Evolutionary conservation across 148 eudicot species (phyloP), one percentile per base, ranked within the genome.

Genomic region (Rhododendron kiyosumense): DNA sequence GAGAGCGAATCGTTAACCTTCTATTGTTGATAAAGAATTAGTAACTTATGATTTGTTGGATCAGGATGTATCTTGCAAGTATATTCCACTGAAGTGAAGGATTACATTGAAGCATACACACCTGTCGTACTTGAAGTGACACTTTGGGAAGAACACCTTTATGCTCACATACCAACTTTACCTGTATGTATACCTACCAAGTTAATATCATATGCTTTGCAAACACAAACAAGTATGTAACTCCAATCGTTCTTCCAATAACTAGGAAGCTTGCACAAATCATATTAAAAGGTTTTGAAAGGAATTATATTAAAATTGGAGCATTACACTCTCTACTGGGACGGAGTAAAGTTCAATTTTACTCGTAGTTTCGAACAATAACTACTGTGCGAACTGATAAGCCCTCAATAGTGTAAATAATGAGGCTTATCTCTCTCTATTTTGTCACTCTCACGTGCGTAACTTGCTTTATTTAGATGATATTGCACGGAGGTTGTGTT

Each of bases 61-160:
- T 45, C 48, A 45, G 48, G 32, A 45, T 15, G 30, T n/a, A 43
- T 65, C 84, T 15, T 43, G 14, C 36, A 67, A 14, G 78, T 45
- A 61, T 1, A 38, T 45, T 67, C 41, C 73, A 28, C 54, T 83
- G 6, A 83, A 84, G 26, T 43, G 43, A 71, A 84, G 26, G 26
- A 41, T 24, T 15, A 71, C 46, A 28, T 6, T 7, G 75, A 83
- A 59, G 61, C 71, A 52, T 52, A 89, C 94, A 83, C 63, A 95
- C 99, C 98, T 95, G 99, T 20, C 91, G 90, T 84, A 91, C 95
- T 91, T 82, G 92, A 86, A 91, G 88, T 75, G 93, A 69, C 78
- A 97, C 93, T 91, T 97, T 95, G 26, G 97, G 94, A 75, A 97
- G 95, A 78, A 97, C 94, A 79, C 98, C 96, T 90, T 95, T 97